phyloP scores from a whole-genome alignment of 768 basidiomycete genomes.

The Lactarius trivialis region DNA sequence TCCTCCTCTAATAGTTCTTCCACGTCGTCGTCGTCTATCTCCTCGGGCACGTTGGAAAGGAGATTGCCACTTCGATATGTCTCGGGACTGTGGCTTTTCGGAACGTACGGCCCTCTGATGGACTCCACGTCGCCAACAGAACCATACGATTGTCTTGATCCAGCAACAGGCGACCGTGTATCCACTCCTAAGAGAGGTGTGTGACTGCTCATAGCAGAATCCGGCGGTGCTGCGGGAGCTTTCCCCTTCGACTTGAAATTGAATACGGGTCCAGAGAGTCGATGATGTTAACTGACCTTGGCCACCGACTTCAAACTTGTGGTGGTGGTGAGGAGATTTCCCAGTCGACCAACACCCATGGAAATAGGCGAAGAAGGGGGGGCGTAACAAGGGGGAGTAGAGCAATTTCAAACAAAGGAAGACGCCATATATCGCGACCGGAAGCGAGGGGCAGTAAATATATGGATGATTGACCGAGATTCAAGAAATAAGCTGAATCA shows the following conservation, averaged over 20 bases:
- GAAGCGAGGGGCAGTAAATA: neutral
- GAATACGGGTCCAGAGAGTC: neutral
- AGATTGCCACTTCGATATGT: slow-evolving; percentile 6
- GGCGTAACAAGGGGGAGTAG: neutral
- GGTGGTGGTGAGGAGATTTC: slow-evolving; percentile 9
- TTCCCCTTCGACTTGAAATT: slow-evolving; percentile 17
- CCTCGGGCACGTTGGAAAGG: slow-evolving; percentile 20
- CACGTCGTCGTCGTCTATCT: slow-evolving; percentile 15
- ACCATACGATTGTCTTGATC: slow-evolving; percentile 17
- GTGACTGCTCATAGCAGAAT: neutral
- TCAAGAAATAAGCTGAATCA: neutral
- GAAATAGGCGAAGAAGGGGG: neutral
- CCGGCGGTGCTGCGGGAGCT: slow-evolving; percentile 2
- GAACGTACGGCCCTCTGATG: neutral
- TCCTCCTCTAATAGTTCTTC: slow-evolving; percentile 15
- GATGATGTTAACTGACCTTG: slow-evolving; percentile 1
- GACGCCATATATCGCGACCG: slow-evolving; percentile 6
- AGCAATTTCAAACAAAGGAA: neutral
- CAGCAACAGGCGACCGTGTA: neutral
- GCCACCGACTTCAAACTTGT: neutral
- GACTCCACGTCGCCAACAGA: slow-evolving; percentile 2
- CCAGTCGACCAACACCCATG: slow-evolving; percentile 4
- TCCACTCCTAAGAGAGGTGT: slow-evolving; percentile 11
- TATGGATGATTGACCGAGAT: neutral
- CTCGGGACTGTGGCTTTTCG: slow-evolving; percentile 12